Evolutionary conservation across 345 rosid genomes (phyloP).

Genomic region (Garcia nutans): DNA sequence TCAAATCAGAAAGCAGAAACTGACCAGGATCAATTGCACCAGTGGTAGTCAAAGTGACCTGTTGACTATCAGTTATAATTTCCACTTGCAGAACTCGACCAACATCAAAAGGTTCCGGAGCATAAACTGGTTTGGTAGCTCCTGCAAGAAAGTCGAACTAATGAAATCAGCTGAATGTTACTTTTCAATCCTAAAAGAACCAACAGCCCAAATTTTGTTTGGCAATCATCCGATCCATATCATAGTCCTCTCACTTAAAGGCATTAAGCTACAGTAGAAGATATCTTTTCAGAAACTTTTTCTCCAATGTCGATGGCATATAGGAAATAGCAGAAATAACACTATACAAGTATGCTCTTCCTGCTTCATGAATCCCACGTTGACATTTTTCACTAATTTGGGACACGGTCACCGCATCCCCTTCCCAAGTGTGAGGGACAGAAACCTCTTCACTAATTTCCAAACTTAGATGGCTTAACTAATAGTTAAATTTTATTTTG

Average conservation of each 20-base stretch:
- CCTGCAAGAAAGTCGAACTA: conserved; percentile 46
- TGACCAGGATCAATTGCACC: conserved; percentile 84
- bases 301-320: neutral
- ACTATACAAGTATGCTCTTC: too few relatives aligned
- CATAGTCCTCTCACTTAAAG: neutral
- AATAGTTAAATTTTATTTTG: neutral
- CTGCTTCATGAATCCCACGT: too few relatives aligned
- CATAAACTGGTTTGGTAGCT: conserved; percentile 86
- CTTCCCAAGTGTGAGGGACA: neutral
- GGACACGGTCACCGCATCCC: neutral
- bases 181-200: neutral
- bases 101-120: conserved; percentile 93
- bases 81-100: conserved; percentile 74
- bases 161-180: conserved; percentile 15
- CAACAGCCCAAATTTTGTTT: neutral
- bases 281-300: neutral
- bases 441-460: neutral
- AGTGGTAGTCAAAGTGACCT: conserved; percentile 55
- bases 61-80: conserved; percentile 47
- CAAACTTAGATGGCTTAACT: neutral
- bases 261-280: neutral
- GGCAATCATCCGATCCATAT: neutral
- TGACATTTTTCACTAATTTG: neutral
- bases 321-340: too few relatives aligned
- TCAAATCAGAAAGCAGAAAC: conserved; percentile 20